Conservation (phyloP, 768 basidiomycete species). For the Dentipellis sp. region DNA sequence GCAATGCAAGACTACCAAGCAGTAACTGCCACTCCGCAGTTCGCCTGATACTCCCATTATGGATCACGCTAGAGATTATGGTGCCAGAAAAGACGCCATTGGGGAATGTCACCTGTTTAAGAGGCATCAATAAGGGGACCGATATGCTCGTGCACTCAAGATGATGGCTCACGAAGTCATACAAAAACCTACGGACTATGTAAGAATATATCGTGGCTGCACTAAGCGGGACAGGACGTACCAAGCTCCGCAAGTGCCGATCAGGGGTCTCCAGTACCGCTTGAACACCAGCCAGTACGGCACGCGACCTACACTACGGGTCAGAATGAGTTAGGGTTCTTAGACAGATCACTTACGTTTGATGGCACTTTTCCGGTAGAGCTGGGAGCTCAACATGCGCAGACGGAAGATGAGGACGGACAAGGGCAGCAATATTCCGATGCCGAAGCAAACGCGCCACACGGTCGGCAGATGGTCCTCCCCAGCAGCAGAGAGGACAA, state of each 20-base stretch:
- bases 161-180: conserved; percentile 44
- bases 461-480: conserved; percentile 51
- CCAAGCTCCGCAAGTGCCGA: conserved; percentile 72
- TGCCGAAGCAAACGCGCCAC: conserved; percentile 59
- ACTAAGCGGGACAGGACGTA: conserved; percentile 17
- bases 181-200: conserved; percentile 44
- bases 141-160: background rate
- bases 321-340: background rate
- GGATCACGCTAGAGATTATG: conserved; percentile 60
- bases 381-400: conserved; percentile 58
- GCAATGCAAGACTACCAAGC: conserved; percentile 50
- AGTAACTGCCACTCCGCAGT: conserved; percentile 69
- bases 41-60: conserved; percentile 40
- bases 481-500: conserved; percentile 59
- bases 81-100: conserved; percentile 63
- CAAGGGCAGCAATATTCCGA: conserved; percentile 54
- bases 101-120: conserved; percentile 51
- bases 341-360: conserved; percentile 32
- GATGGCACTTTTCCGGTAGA: conserved; percentile 58
- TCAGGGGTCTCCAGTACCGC: conserved; percentile 58
- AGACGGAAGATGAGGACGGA: conserved; percentile 66
- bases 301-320: conserved; percentile 30
- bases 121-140: background rate
- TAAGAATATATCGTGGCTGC: background rate
- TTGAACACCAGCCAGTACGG: conserved; percentile 53